A percentile compares a stretch with the other conserved stretches of the same genome.
Evolutionary conservation across 2,329 filamentous ascomycete genomes (phyloP).

Genomic region (Decorospora gaudefroyi): DNA sequence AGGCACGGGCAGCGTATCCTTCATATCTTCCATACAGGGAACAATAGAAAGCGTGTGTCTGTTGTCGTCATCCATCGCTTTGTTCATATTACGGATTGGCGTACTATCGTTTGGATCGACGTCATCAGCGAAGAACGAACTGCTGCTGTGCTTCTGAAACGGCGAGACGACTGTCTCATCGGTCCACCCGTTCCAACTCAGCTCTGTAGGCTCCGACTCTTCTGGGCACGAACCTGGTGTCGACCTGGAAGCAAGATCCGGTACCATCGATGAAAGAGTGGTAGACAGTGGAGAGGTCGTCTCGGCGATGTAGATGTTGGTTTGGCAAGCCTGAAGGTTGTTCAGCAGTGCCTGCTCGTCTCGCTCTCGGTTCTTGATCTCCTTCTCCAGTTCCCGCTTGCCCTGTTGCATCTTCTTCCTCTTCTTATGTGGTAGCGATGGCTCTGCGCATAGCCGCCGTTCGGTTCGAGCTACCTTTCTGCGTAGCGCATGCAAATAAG

Average conservation of each 20-base stretch:
- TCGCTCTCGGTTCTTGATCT: constrained; percentile 40
- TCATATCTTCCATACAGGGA: not conserved
- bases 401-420: constrained; percentile 39
- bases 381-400: constrained; percentile 34
- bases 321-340: constrained; percentile 39
- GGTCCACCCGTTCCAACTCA: constrained; percentile 41
- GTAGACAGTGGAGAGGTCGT: constrained; percentile 18
- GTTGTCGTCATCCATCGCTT: not conserved
- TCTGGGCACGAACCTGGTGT: constrained; percentile 19
- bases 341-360: constrained; percentile 39
- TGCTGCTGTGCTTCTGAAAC: constrained; percentile 24
- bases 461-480: constrained; percentile 38
- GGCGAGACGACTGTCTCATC: constrained; percentile 30
- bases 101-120: constrained; percentile 29
- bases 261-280: constrained; percentile 12
- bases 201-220: constrained; percentile 26
- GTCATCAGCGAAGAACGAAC: constrained; percentile 19
- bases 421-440: constrained; percentile 28
- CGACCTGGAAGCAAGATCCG: constrained; percentile 20
- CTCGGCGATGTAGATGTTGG: constrained; percentile 38
- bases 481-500: constrained; percentile 39
- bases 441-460: constrained; percentile 22
- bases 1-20: constrained; percentile 13
- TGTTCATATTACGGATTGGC: not conserved
- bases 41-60: constrained; percentile 10